Base-by-base conservation (phyloP, 2,329 filamentous ascomycete species). In the Fusarium sp. region DNA sequence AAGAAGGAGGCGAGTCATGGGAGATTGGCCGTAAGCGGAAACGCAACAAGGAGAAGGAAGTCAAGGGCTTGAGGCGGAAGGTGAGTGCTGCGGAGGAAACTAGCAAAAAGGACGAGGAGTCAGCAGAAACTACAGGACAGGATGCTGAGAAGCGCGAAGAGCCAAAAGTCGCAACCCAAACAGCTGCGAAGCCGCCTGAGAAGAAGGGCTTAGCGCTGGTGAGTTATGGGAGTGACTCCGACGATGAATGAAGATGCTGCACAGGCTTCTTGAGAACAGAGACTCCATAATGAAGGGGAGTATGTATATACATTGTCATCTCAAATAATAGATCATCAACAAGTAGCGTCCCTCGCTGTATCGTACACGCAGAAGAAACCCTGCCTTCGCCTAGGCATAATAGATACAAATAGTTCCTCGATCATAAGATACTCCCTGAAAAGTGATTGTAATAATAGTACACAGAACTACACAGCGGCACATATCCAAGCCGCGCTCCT, bases 161-260 rank as follows among this genome's bases (percentile, higher is more conserved):
- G 58, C 58, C 18, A 30, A 54, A 49, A 30, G 55, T 6, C 30
- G 58, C 8, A 49, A 41, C 20, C 18, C 51, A 65, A 54, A 20
- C 38, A 40, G 44, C 32, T 27, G 46, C 43, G 49, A 51, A 46
- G 20, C 64, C 44, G 24, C 65, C 70, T 11, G 63, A 71, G 62
- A 74, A 74, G 70, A 75, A 74, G 70, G 47, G 65, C 9, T 40
- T 83, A 47, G 82, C 82, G 0, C 74, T 90, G 41, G 87, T 89
- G 15, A 83, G 82, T 61, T 90, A 90, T 67, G 87, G 84, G 41
- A 75, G 74, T 44, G 69, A 75, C 8, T 90, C 87, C 47, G 81
- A 78, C 34, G 84, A 86, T 76, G 75, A 69, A 65, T 56, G 22
- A 52, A 46, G 20, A 44, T 34, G 59, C 41, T n/a, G 38, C 18